Conservation (phyloP, 208 protist genomes). For the Strigomonas culicis region DNA sequence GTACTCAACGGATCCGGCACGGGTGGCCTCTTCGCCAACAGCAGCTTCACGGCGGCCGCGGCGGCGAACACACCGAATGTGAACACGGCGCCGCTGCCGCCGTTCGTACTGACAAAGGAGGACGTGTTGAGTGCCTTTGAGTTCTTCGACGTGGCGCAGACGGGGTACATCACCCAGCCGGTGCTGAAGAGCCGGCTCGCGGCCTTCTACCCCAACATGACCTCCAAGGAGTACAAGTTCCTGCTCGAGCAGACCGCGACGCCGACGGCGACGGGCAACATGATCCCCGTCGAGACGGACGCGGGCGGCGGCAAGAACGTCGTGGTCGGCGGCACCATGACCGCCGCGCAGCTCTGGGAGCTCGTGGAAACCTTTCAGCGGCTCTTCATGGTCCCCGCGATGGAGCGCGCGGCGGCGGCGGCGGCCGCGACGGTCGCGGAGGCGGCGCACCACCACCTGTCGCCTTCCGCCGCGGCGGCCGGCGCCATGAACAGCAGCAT, state of each 20-base stretch:
- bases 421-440: neutral
- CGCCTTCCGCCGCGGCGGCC: slow-evolving; percentile 6
- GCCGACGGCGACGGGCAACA: neutral
- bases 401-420: neutral
- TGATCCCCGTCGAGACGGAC: neutral
- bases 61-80: slow-evolving; percentile 1
- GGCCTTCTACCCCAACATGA: slow-evolving; percentile 92
- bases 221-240: slow-evolving; percentile 92
- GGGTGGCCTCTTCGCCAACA: too few species aligned
- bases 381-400: slow-evolving; percentile 20
- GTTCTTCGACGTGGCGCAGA: slow-evolving; percentile 89
- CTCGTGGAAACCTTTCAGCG: slow-evolving; percentile 82
- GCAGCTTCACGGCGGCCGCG: slow-evolving; percentile 12
- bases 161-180: slow-evolving; percentile 71
- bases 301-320: neutral
- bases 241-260: slow-evolving; percentile 70
- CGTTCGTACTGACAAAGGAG: slow-evolving; percentile 58
- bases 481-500: too few species aligned
- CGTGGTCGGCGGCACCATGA: neutral
- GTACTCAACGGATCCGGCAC: too few species aligned
- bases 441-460: neutral
- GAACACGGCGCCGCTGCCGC: neutral
- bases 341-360: slow-evolving; percentile 75
- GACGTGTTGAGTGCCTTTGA: slow-evolving; percentile 90
- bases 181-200: slow-evolving; percentile 86